Base-by-base conservation (phyloP, 2,329 filamentous ascomycete species). In the Trichoderma simmonsii region DNA sequence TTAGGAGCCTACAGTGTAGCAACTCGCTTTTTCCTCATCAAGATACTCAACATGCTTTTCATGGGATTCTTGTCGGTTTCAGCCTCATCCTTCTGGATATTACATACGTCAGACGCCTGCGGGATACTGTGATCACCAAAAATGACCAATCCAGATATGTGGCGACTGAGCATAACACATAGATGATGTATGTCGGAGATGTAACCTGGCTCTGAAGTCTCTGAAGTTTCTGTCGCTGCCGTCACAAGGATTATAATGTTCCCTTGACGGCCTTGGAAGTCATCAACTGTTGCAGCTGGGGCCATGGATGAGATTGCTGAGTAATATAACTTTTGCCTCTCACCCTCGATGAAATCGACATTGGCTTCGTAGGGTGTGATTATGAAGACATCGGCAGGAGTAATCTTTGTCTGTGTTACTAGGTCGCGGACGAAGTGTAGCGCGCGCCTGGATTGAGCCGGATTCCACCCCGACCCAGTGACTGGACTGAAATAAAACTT, bases 221-320 rank as follows among this genome's bases (percentile, higher is more conserved):
- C 7, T 9, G 12, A 2, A 3, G 8, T 7, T 15, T 63, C 8
- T 9, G 30, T 73, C 2, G 75, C 75, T 7, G 73, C 73, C 21
- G 76, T 73, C 32, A 79, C 68, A 11, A 76, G 70, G 1, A 76
- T 60, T 2, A 71, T 59, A 36, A 79, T 74, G 30, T 76, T 73
- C 1, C 30, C 64, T 61, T 79, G 75, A 12, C 68, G 72, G 15
- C 76, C 77, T 48, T 79, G 76, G 62, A 73, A 77, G 3, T 71
- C 72, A 60, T 78, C 75, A n/a, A 76, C 70, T 1, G 74, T 76
- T 0, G 61, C 43, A 6, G 74, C 67, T 0, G 73, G 56, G 3
- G 56, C 68, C 62, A 78, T 74, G 3, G 9, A 21, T 0, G 34
- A n/a, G 12, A 78, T 68, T 15, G 9, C 21, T 3, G 54, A 56